Evolutionary conservation across 148 eudicot genomes (phyloP), one percentile per base, ranked within the genome.

Genomic region (Rhododendron molle): DNA sequence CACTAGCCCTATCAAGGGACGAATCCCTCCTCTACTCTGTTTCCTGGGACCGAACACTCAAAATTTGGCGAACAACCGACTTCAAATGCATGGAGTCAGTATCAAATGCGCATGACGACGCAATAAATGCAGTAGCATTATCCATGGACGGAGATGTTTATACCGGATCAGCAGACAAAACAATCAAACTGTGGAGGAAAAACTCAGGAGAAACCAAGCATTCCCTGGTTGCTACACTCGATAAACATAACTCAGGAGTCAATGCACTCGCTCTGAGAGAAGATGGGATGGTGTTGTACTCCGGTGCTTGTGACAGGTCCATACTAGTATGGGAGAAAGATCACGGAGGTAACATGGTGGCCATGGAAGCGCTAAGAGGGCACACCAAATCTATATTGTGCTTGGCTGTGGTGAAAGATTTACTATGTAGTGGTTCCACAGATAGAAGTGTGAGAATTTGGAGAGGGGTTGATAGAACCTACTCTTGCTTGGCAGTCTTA

Each of bases 1-100:
- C 90, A 4, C 88, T 96, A 26, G 94, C 93, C 49, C 78, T 95
- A 54, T 92, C 97, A 30, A 47, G 52, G 16, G 99, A 96, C 69
- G 89, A 88, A 78, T 89, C 95, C 26, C 88, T 93, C 34, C 91
- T 96, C 20, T 96, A 94, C 87, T 96, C 99, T 2, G 97, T 93
- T 89, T 96, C 99, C 28, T 96, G 99, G 99, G 99, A 96, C 80
- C 86, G 95, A 23, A 89, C 94, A 0, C 87, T 96, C 40, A 96
- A 95, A 83, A 85, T 94, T 52, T 96, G 99, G 99, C 83, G 88
- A 23, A 88, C 90, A 50, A 56, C 90, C 2, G 95, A 94, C 86
- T 94, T 95, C 92, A 93, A 91, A 78, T 96, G 98, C 89, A 81
- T 94, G 86, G 97, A 96, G 90, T 95, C 99, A 0, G 82, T 96